Base-by-base conservation (phyloP, 768 basidiomycete species). In the Pholiota conissans region DNA sequence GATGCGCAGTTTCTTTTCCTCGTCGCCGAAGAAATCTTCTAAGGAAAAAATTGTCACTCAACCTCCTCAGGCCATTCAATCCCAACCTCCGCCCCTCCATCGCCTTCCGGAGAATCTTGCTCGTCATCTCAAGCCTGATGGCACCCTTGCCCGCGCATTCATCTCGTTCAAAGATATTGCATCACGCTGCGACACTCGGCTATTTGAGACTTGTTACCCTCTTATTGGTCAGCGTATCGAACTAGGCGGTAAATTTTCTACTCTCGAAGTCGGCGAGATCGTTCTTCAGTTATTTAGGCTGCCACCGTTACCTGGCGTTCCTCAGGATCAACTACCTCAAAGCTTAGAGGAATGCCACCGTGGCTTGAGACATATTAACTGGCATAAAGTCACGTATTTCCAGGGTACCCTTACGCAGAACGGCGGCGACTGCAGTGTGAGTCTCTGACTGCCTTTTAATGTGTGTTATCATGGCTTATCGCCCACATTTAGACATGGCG, bases 381-480 rank as follows among this genome's bases (percentile, higher is more conserved):
- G 94, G 95, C 94, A 96, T 67, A 95, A 95, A 75, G 83, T 89
- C 62, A 92, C 93, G 20, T 95, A 96, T 73, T 93, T 91, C 73
- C 91, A 97, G 71, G 94, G 96, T 26, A 87, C 86, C 0, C 72
- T 98, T 62, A 98, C 96, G 13, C 96, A 98, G 76, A 84, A 81
- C 61, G 96, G 96, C 14, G 96, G 95, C 9, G 96, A 96, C 69
- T 97, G 95, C 69, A 80, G 76, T 60, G 95, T 97, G 73, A 69
- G 91, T 77, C 30, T 28, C 27, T 46, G 26, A 60, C 22, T 26
- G 20, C 14, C 40, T 27, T 24, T 34, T 24, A 49, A 50, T 49
- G 47, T n/a, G 39, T 40, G 18, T 52, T 29, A 26, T 42, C 61
- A 32, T 53, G 63, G 49, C 53, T 24, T 20, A 67, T 29, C 37